Evolutionary conservation across 2,329 filamentous ascomycete species (phyloP), one percentile per base, ranked within the genome.

Genomic region (Penicillium sp.): DNA sequence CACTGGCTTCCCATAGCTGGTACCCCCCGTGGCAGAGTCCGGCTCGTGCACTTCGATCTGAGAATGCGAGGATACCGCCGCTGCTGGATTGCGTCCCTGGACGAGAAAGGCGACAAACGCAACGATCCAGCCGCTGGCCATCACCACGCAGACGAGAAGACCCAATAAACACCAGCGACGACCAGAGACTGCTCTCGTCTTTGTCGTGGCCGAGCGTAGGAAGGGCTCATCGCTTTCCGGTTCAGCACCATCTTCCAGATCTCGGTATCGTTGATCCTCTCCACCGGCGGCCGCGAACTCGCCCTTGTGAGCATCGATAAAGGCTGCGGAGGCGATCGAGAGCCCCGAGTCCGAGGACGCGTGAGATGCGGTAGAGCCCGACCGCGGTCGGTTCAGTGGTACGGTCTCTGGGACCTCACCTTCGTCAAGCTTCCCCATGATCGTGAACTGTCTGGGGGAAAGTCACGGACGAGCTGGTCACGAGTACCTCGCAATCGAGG

Each of bases 21-120:
- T 65, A 18, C 58, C 58, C 9, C 62, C 65, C 1, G 63, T 62
- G 4, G 49, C 53, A 25, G 64, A 61, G 26, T 62, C 60, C 29
- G 66, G 55, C 37, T 67, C 58, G 18, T 63, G 59, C 28, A 58
- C 51, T 41, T 59, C 59, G 29, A 53, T 50, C 3, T 55, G 43
- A 9, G 54, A 48, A 4, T 28, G 42, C 6, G 63, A 60, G 3
- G 58, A 57, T 5, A 55, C 61, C 3, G 61, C 59, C n/a, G 64
- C 58, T 40, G 61, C 55, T 42, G 63, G 63, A 24, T 67, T 61
- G 24, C 62, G 62, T 6, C 66, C 67, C 27, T 63, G 62, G 3
- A 63, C 58, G 45, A 75, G 49, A 48, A 76, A 74, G 12, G 73
- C 53, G 35, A 73, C 60, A 36, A 76, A 65, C 0, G 72, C 70